Conservation (phyloP, 2,329 filamentous ascomycete genomes). For the Coniella vitis region DNA sequence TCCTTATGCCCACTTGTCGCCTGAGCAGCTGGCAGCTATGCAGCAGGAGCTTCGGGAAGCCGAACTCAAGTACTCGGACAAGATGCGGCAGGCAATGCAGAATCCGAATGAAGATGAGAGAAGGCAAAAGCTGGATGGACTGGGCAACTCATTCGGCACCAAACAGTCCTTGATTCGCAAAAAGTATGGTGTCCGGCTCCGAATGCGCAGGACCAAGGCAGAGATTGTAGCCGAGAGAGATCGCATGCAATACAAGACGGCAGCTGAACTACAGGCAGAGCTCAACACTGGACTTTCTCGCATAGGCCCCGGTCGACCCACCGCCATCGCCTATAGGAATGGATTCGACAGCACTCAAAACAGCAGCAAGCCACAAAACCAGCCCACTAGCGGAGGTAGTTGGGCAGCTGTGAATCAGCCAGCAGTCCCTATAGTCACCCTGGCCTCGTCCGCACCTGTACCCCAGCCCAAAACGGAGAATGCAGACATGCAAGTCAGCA, state of each 20-base stretch:
- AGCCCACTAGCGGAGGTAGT: neutral
- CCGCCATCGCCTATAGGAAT: neutral
- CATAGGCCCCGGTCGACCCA: neutral
- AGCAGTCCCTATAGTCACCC: neutral
- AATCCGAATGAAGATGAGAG: constrained; percentile 29
- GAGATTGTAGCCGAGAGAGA: constrained; percentile 38
- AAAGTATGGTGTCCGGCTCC: constrained; percentile 49
- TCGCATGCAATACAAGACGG: constrained; percentile 28
- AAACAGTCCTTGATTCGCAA: constrained; percentile 52
- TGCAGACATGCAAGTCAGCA: neutral
- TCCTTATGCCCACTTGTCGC: constrained; percentile 39
- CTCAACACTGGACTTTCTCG: neutral
- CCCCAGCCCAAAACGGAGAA: neutral
- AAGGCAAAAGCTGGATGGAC: constrained; percentile 29
- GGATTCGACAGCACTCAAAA: neutral
- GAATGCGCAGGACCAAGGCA: constrained; percentile 38
- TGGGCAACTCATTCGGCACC: constrained; percentile 48
- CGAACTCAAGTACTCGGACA: constrained; percentile 32
- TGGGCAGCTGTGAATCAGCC: constrained; percentile 6
- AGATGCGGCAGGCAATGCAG: constrained; percentile 35
- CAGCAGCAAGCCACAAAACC: too few relatives aligned
- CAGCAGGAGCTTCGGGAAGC: constrained; percentile 31
- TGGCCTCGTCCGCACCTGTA: neutral
- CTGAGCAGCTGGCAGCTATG: constrained; percentile 24
- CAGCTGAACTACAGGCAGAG: constrained; percentile 13